Percentiles rank a stretch among this genome's conserved stretches.
These are phyloP conservation scores for Pleurotus ostreatus DNA, from an alignment of 768 basidiomycete species.

Conservation along the genomic window DNA sequence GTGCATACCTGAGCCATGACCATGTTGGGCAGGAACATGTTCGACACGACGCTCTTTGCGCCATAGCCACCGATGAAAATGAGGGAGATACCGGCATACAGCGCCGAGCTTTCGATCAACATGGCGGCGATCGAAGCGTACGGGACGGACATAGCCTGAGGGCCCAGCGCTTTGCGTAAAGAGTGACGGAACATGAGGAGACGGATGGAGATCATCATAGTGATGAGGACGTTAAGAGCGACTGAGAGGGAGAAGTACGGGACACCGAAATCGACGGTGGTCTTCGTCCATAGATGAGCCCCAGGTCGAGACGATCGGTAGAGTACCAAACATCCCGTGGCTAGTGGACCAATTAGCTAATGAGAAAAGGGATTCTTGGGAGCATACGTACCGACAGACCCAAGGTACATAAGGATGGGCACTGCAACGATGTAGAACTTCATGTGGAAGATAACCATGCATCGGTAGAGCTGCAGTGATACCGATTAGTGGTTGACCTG, in stretches of 20 bases:
- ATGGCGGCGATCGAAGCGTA: conserved; percentile 31
- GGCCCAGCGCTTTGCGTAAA: conserved; percentile 17
- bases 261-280: conserved; percentile 25
- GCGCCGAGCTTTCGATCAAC: conserved; percentile 33
- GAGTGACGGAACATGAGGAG: conserved; percentile 24
- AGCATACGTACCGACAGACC: conserved; percentile 4
- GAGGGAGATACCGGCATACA: conserved; percentile 28
- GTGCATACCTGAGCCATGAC: conserved; percentile 9
- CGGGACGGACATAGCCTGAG: conserved; percentile 16
- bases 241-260: conserved; percentile 33
- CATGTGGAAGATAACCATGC: conserved; percentile 11
- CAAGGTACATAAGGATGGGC: conserved; percentile 12
- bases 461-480: conserved; percentile 7
- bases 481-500: background rate
- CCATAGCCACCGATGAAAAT: conserved; percentile 22
- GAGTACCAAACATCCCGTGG: conserved; percentile 7
- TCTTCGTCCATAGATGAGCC: conserved; percentile 9
- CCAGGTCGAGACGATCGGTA: conserved; percentile 11
- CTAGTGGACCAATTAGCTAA: background rate
- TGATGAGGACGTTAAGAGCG: conserved; percentile 32
- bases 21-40: conserved; percentile 12
- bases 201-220: conserved; percentile 30
- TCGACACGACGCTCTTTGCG: conserved; percentile 11
- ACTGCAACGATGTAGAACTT: conserved; percentile 10
- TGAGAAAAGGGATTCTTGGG: background rate